Evolutionary conservation across 768 basidiomycete genomes (phyloP), one percentile per base, ranked within the genome.

Genomic region (Boletus pseudopeckii): DNA sequence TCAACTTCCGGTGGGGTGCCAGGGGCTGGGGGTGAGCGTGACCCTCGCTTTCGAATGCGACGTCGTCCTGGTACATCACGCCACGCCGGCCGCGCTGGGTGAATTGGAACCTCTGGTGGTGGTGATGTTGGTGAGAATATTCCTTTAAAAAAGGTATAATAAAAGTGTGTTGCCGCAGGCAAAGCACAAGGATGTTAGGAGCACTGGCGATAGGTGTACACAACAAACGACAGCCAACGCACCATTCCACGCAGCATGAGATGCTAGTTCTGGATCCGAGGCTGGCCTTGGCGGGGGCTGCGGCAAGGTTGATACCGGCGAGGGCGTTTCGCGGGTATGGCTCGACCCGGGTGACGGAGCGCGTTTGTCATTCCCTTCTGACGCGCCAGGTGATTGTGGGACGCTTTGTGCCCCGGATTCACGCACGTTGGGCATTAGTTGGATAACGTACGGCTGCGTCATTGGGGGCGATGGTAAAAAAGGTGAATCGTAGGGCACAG

Each of bases 1-100:
- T 79, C 78, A 34, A 75, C 66, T 2, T 79, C 75, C 2, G 80
- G 76, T n/a, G 85, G 80, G 7, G 84, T 83, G 4, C n/a, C n/a
- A n/a, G 84, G 83, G 20, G 67, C 73, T 14, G 7, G 40, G 11
- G 20, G 40, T 20, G 20, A 13, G 22, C 3, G 15, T 24, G 13
- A 18, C 22, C 24, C 42, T 43, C 7, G 42, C 24, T 43, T 24
- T 43, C 10, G 42, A 6, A 1, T 3, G 24, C 5, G 15, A n/a
- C 24, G 42, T 40, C 40, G 40, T 17, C 6, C 2, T 17, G 8
- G 41, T 2, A 26, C 15, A 5, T 6, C 5, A 17, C 41, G 22
- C 41, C 22, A 24, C 7, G 18, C 18, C 6, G 18, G 39, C 11
- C 13, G 39, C 11, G 10, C n/a, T 15, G 41, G 15, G 15, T 17